phyloP scores from a whole-genome alignment of 441 rosid species.

The Daphne laureola region DNA sequence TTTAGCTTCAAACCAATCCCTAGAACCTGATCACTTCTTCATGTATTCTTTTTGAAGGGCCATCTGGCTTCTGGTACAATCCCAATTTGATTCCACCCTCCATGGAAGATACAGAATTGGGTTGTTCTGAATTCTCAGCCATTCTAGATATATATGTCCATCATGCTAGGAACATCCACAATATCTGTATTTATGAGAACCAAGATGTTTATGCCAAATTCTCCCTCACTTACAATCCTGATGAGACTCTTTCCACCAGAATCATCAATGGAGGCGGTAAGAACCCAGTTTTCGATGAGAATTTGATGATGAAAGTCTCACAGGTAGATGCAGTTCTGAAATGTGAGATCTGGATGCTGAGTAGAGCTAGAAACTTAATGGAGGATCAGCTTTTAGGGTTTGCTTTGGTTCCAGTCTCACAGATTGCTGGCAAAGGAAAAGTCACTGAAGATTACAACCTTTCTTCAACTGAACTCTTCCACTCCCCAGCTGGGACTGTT shows the following conservation, averaged over 20 bases:
- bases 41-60: slow-evolving; percentile 54
- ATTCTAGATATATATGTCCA: slow-evolving; percentile 74
- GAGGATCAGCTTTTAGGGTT: slow-evolving; percentile 94
- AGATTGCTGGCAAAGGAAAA: slow-evolving; percentile 56
- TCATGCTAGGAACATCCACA: slow-evolving; percentile 89
- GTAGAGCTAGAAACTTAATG: slow-evolving; percentile 75
- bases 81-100: slow-evolving; percentile 17
- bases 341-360: slow-evolving; percentile 96
- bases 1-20: neutral
- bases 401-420: slow-evolving; percentile 64
- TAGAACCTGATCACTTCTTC: slow-evolving; percentile 1
- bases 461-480: slow-evolving; percentile 88
- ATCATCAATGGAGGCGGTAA: slow-evolving; percentile 77
- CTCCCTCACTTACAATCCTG: slow-evolving; percentile 83
- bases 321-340: slow-evolving; percentile 70
- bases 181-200: slow-evolving; percentile 87
- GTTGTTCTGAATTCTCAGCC: slow-evolving; percentile 36
- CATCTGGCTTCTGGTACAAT: slow-evolving; percentile 35
- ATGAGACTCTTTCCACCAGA: slow-evolving; percentile 64
- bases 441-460: slow-evolving; percentile 61
- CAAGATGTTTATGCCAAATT: slow-evolving; percentile 94
- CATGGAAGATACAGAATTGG: slow-evolving; percentile 25
- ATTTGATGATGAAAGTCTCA: slow-evolving; percentile 37
- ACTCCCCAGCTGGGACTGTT: slow-evolving; percentile 89
- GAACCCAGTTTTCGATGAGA: slow-evolving; percentile 77